These are phyloP conservation scores for Adansonia gregorii DNA, from an alignment of 441 rosid species.

Conservation along the genomic window DNA sequence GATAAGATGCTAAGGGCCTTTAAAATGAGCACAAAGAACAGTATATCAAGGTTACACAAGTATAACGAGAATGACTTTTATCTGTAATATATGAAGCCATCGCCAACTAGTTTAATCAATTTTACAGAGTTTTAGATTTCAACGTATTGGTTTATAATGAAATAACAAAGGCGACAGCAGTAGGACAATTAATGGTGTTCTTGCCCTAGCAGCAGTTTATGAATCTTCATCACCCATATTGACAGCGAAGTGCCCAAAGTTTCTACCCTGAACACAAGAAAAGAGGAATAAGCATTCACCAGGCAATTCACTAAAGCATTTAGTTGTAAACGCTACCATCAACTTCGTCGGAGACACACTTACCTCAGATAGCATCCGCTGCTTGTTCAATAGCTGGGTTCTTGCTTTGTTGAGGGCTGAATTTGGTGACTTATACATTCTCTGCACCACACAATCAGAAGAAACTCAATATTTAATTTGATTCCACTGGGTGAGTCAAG, in stretches of 20 bases:
- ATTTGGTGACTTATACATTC: conserved; percentile 67
- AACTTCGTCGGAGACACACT: conserved; percentile 11
- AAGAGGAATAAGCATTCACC: background rate
- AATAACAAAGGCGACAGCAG: background rate
- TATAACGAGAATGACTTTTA: background rate
- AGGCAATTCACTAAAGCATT: background rate
- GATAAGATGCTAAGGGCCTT: background rate
- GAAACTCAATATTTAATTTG: conserved; percentile 10
- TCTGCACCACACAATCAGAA: conserved; percentile 42
- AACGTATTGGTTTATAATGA: background rate
- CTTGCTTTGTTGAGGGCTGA: conserved; percentile 80
- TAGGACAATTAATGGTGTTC: background rate
- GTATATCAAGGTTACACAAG: too few relatives aligned
- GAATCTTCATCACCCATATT: conserved; percentile 31
- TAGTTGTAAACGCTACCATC: background rate
- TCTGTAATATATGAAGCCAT: background rate
- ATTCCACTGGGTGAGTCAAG: background rate
- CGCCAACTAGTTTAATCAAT: background rate
- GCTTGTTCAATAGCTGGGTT: conserved; percentile 77
- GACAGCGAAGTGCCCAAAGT: conserved; percentile 49
- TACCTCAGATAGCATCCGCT: conserved; percentile 80
- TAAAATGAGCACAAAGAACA: too few relatives aligned
- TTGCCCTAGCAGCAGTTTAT: background rate
- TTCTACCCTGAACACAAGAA: conserved; percentile 42
- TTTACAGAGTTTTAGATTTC: background rate